Evolutionary conservation across 805 yeast species (phyloP), one percentile per base, ranked within the genome.

Genomic region (Metschnikowia amazonensis): DNA sequence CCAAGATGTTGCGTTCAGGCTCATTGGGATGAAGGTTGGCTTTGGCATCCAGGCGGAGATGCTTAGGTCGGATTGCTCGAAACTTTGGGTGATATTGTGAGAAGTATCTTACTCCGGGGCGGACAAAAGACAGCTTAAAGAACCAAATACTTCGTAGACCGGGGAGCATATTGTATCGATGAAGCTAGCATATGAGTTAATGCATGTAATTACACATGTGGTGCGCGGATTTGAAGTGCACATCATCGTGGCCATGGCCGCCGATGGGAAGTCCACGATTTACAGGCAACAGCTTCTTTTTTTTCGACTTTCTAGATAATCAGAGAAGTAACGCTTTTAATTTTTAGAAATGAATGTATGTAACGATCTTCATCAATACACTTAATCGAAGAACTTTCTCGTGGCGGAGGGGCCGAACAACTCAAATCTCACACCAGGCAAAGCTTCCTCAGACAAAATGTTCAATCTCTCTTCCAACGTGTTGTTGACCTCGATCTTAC

Each of bases 401-500:
- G 92, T 70, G 46, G 78, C 67, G 14, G 96, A 84, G 46, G 86
- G 81, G 51, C 96, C 96, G 63, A 89, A 94, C 62, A 92, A 72
- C 61, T 90, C 95, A 52, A 86, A 75, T 72, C 98, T 84, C 53
- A 94, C 82, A 45, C 90, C 95, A 40, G 99, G 99, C 56, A 94
- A 79, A 6, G 96, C 86, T 60, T 82, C 87, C 64, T 86, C 86
- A 31, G 86, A 78, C 59, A 94, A 76, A 51, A 94, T 70, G 59
- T 83, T 79, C 61, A 94, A 80, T 72, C 99, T 87, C 75, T 90
- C 97, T 60, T 89, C 97, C 60, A 94, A 77, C 39, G 99, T 90
- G 74, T 94, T 94, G 70, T 87, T 77, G 46, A 94, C 88, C 58
- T 85, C 90, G 55, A 94, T 89, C 70, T 86, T 88, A 44, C 95